Evolutionary conservation across 2,329 filamentous ascomycete species (phyloP).

Genomic region (Pyricularia sp.): DNA sequence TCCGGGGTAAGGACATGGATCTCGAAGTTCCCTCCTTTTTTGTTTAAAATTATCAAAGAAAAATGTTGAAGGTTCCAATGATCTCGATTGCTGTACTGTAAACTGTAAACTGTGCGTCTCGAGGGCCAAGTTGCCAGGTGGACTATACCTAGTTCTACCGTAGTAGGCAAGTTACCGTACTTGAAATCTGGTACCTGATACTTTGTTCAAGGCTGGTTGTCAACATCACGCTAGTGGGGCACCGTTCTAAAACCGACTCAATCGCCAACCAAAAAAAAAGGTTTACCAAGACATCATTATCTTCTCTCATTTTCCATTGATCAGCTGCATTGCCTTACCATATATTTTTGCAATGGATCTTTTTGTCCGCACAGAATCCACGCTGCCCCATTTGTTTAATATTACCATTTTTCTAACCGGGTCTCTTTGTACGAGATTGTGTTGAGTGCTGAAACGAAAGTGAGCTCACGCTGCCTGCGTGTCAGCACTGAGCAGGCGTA

Average conservation of each 20-base stretch:
- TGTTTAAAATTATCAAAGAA: neutral
- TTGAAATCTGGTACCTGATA: neutral
- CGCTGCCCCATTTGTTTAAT: neutral
- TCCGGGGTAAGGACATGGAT: neutral
- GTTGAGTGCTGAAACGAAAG: neutral
- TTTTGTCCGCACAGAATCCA: neutral
- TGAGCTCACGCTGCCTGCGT: neutral
- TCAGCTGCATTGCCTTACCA: too few relatives aligned
- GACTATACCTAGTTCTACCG: neutral
- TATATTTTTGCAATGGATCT: neutral
- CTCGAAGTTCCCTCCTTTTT: neutral
- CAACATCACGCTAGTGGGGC: neutral
- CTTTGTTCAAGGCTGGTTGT: neutral
- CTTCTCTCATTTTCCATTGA: neutral
- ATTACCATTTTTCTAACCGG: neutral
- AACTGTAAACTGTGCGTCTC: neutral
- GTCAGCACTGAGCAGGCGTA: neutral
- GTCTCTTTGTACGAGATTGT: neutral
- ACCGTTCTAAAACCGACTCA: neutral
- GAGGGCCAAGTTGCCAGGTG: neutral
- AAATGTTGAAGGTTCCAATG: neutral
- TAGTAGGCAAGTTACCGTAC: neutral
- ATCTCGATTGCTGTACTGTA: neutral
- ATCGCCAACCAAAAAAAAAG: neutral
- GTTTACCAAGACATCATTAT: neutral